Conservation (phyloP, 73 alveolate species). For the Uronychia binucleata region DNA sequence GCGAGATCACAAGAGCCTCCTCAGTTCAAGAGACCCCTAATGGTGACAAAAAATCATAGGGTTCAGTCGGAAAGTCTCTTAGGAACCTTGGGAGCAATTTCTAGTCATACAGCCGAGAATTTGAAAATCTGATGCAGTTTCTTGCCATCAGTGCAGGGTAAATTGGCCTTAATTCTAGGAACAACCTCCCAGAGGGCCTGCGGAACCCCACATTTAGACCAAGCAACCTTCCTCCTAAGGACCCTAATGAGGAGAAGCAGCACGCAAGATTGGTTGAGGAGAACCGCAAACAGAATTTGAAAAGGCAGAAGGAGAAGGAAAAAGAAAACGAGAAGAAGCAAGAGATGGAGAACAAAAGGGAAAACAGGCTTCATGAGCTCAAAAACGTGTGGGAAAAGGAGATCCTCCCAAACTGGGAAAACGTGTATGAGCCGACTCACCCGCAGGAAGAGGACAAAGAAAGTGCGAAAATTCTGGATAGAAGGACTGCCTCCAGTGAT, state of each 20-base stretch:
- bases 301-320: slow-evolving; percentile 70
- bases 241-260: slow-evolving; percentile 71
- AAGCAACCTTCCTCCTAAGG: slow-evolving; percentile 80
- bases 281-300: slow-evolving; percentile 70
- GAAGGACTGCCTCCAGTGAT: slow-evolving; percentile 66
- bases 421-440: not conserved
- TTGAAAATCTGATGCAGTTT: slow-evolving; percentile 34
- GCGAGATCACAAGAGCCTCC: not conserved
- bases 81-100: not conserved
- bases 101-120: slow-evolving; percentile 14
- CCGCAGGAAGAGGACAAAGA: slow-evolving; percentile 37
- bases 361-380: slow-evolving; percentile 45
- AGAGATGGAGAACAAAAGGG: slow-evolving; percentile 50
- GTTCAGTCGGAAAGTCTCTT: not conserved
- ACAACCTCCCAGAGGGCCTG: not conserved
- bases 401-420: slow-evolving; percentile 75
- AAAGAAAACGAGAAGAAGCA: slow-evolving; percentile 42
- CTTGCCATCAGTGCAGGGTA: slow-evolving; percentile 45
- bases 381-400: slow-evolving; percentile 60
- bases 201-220: slow-evolving; percentile 70
- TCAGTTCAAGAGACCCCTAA: not conserved
- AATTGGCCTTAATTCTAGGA: not conserved
- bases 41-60: not conserved
- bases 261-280: slow-evolving; percentile 79
- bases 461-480: slow-evolving; percentile 52